Base-by-base conservation (phyloP, 2,329 filamentous ascomycete species). In the Penicillium sp. region DNA sequence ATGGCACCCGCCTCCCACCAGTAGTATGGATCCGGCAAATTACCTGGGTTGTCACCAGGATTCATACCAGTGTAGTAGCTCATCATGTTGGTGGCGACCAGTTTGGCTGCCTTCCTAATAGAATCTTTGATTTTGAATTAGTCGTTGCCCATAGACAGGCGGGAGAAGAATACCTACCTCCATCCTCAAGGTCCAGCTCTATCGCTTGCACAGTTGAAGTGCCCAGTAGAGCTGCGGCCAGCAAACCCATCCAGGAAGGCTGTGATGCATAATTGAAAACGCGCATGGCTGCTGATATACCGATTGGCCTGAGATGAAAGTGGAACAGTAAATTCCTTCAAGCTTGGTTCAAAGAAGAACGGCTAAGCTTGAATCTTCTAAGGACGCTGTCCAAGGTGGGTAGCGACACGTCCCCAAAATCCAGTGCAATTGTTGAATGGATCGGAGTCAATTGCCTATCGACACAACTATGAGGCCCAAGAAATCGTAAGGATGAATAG, bases 31-130 rank as follows among this genome's bases (percentile, higher is more conserved):
- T 73, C 65, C 25, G 80, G 76, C 50, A 84, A 60, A 58, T 81
- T 79, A 39, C 81, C 81, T 1, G 81, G 78, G 21, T 78, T 75
- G 58, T 82, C 78, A 33, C 79, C 80, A 9, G 79, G 75, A 27
- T 76, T 78, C 59, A 70, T 67, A 16, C 72, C 72, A 0, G 78
- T 80, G 63, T 85, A 85, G 60, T 81, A 81, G 27, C 69, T 72
- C 67, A 84, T 80, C 72, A 84, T 79, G 44, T 75, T 75, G 60
- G 72, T 74, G 5, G 78, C 78, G 50, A 79, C 68, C 21, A 72
- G 72, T 51, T 73, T 75, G 7, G 80, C 75, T 16, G 78, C 77
- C 53, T 70, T 64, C 57, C 78, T 81, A 60, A 82, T 79, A 2
- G 78, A 81, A 16, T 74, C 79, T 75, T 75, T n/a, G 16, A 29